These are phyloP conservation scores for Ceratocystis cacaofunesta DNA, from an alignment of 2,329 filamentous ascomycete genomes.

Conservation along the genomic window DNA sequence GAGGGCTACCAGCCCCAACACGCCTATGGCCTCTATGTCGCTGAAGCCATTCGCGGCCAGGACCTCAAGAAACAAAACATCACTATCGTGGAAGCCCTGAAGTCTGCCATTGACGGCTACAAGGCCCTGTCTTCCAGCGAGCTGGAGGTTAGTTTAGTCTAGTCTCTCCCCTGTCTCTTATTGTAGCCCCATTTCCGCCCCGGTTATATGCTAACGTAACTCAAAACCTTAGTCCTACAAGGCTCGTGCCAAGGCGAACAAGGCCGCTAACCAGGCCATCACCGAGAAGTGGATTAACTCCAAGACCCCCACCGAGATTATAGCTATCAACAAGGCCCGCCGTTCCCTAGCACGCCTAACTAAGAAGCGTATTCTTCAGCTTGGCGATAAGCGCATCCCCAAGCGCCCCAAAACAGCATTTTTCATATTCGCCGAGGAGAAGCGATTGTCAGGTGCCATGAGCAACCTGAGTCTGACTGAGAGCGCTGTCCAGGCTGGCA, in stretches of 20 bases:
- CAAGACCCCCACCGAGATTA: constrained; percentile 28
- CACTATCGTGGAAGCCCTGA: constrained; percentile 20
- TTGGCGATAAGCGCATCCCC: constrained; percentile 36
- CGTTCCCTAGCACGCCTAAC: constrained; percentile 26
- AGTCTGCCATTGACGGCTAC: constrained; percentile 24
- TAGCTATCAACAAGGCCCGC: constrained; percentile 35
- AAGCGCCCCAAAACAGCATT: constrained; percentile 26
- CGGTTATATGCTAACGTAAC: neutral
- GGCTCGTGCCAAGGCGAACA: constrained; percentile 28
- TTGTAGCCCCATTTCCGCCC: neutral
- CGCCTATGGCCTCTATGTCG: constrained; percentile 27
- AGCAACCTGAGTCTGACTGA: constrained; percentile 17
- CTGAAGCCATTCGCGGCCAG: constrained; percentile 22
- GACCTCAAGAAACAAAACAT: neutral
- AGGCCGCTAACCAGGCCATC: constrained; percentile 26
- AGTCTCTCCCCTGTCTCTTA: neutral
- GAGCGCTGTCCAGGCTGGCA: constrained; percentile 20
- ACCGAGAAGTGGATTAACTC: constrained; percentile 36
- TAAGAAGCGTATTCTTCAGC: constrained; percentile 21
- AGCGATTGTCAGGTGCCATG: constrained; percentile 24
- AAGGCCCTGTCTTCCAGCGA: constrained; percentile 29
- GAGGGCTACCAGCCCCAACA: constrained; percentile 20
- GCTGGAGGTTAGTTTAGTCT: constrained; percentile 28
- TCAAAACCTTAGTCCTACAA: constrained; percentile 25
- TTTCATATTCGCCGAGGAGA: constrained; percentile 27